Conservation (phyloP, 495 filamentous ascomycete species). For the Podospora appendiculata region DNA sequence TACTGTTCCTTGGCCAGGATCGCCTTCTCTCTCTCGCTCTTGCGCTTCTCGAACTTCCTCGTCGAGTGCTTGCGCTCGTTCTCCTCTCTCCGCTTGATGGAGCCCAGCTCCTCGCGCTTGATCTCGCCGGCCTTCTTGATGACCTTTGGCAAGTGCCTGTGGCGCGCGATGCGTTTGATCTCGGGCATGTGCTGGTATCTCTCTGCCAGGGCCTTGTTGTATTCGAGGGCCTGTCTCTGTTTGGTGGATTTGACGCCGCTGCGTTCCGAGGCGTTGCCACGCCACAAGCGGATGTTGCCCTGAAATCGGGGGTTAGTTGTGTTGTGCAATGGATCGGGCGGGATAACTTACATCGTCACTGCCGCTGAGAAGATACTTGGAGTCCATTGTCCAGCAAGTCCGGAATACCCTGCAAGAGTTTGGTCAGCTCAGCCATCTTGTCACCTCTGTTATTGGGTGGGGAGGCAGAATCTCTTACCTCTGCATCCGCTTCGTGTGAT, state of each 20-base stretch:
- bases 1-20: constrained; percentile 72
- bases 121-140: constrained; percentile 98
- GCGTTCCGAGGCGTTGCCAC: constrained; percentile 76
- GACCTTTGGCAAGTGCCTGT: constrained; percentile 85
- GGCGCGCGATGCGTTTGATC: constrained; percentile 79
- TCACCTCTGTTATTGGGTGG: not conserved
- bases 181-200: constrained; percentile 94
- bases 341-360: constrained; percentile 56
- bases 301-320: not conserved
- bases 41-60: constrained; percentile 65
- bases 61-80: constrained; percentile 87
- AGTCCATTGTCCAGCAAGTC: constrained; percentile 75
- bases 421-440: not conserved
- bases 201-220: constrained; percentile 76
- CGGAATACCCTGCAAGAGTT: constrained; percentile 48
- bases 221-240: constrained; percentile 82
- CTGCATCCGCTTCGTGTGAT: constrained; percentile 98
- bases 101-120: constrained; percentile 79
- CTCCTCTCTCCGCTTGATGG: constrained; percentile 84
- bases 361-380: constrained; percentile 76
- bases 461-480: constrained; percentile 8
- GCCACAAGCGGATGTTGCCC: constrained; percentile 89
- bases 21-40: constrained; percentile 88
- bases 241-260: constrained; percentile 77
- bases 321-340: not conserved